phyloP scores from a whole-genome alignment of 73 alveolate genomes.

The Uronychia setigera region DNA sequence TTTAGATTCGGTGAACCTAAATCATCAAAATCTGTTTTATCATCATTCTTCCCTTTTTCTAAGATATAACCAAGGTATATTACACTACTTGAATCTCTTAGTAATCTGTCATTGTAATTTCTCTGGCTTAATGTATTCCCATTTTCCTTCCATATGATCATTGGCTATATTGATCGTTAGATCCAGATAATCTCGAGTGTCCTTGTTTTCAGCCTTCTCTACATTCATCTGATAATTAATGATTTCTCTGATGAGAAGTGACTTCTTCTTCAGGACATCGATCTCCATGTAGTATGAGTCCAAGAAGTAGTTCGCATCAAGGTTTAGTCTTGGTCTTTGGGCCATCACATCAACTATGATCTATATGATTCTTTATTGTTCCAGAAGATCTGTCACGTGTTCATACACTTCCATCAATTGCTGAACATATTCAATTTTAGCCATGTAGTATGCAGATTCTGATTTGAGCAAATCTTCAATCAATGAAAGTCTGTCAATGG shows the following conservation, averaged over 20 bases:
- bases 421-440: constrained; percentile 77
- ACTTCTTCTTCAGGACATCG: constrained; percentile 70
- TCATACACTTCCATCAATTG: constrained; percentile 89
- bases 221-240: constrained; percentile 29
- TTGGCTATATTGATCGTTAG: constrained; percentile 39
- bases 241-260: constrained; percentile 38
- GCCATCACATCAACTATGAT: constrained; percentile 83
- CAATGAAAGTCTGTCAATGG: constrained; percentile 84
- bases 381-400: constrained; percentile 82
- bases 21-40: background rate
- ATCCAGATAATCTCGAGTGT: constrained; percentile 47
- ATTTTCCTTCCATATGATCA: constrained; percentile 50
- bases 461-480: constrained; percentile 73
- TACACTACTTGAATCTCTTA: constrained; percentile 13
- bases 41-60: background rate
- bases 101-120: constrained; percentile 31
- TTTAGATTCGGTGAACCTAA: background rate
- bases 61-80: background rate
- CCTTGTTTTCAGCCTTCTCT: constrained; percentile 36
- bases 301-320: constrained; percentile 76
- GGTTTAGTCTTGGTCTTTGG: constrained; percentile 85
- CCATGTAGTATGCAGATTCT: constrained; percentile 77
- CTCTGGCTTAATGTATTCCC: constrained; percentile 59
- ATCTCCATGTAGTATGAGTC: constrained; percentile 85
- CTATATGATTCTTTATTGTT: constrained; percentile 81